A percentile compares a stretch with the other conserved stretches of the same genome.
Conservation (phyloP, 2,329 filamentous ascomycete genomes). For the Monosporascus ibericus region DNA sequence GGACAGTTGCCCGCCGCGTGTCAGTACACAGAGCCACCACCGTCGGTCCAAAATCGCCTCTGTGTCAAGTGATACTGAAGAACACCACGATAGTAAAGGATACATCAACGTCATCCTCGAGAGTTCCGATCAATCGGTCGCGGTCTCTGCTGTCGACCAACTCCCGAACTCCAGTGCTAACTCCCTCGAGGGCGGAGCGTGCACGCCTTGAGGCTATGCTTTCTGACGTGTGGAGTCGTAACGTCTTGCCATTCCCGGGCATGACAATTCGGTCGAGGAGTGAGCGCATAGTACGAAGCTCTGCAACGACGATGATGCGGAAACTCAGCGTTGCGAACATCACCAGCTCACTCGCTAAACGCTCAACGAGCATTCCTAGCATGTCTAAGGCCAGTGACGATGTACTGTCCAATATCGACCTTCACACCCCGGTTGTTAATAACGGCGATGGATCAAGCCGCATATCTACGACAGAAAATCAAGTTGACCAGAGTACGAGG, state of each 20-base stretch:
- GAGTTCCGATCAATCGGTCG: slow-evolving; percentile 63
- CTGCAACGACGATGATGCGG: slow-evolving; percentile 81
- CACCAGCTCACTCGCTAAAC: slow-evolving; percentile 67
- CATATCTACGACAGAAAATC: slow-evolving; percentile 6
- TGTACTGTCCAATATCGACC: slow-evolving; percentile 13
- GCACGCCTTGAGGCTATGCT: slow-evolving; percentile 69
- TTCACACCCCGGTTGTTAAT: slow-evolving; percentile 15
- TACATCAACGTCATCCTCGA: slow-evolving; percentile 33
- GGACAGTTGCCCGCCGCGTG: slow-evolving; percentile 58
- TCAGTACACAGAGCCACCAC: slow-evolving; percentile 77
- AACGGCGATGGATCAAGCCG: slow-evolving; percentile 14
- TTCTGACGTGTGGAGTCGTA: slow-evolving; percentile 77
- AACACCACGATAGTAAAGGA: slow-evolving; percentile 70
- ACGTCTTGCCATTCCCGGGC: slow-evolving; percentile 74
- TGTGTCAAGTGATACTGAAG: slow-evolving; percentile 77
- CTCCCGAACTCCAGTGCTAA: slow-evolving; percentile 60
- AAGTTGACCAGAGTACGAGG: slow-evolving; percentile 11
- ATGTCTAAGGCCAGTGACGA: slow-evolving; percentile 26
- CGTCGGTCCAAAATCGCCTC: slow-evolving; percentile 58
- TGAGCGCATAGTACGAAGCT: slow-evolving; percentile 67
- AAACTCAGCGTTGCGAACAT: slow-evolving; percentile 82
- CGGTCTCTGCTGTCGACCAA: slow-evolving; percentile 71
- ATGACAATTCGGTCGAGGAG: slow-evolving; percentile 61
- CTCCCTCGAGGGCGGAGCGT: slow-evolving; percentile 69
- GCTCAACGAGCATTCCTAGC: slow-evolving; percentile 52